Conservation (phyloP, 1,284 basidiomycete genomes). For the Cryptococcus neoformans region DNA sequence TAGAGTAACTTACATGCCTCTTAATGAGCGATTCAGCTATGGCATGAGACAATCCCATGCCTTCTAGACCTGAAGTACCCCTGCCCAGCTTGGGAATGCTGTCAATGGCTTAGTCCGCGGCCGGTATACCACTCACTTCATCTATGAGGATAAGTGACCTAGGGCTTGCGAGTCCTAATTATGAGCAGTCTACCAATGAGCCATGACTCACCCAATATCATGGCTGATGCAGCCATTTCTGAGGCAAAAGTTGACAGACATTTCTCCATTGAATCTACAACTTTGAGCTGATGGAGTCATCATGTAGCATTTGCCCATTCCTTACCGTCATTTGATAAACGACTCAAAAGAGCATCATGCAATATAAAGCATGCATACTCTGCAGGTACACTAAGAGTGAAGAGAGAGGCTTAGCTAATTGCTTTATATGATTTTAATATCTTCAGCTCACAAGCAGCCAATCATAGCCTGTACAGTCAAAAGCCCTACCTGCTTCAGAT, state of each 20-base stretch:
- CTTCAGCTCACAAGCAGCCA: conserved; percentile 63
- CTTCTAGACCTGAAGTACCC: conserved; percentile 81
- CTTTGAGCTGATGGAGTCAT: background rate
- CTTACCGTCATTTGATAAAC: conserved; percentile 77
- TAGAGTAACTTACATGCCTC: conserved; percentile 56
- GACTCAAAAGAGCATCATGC: conserved; percentile 76
- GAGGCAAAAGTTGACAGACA: conserved; percentile 87
- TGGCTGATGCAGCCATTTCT: conserved; percentile 84
- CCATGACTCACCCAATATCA: conserved; percentile 66
- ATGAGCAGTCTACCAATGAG: too few species aligned
- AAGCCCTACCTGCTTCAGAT: conserved; percentile 80
- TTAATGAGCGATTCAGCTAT: conserved; percentile 82
- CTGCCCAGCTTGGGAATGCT: conserved; percentile 50
- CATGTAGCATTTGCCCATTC: conserved; percentile 1
- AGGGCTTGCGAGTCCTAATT: conserved; percentile 66
- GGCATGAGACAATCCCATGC: conserved; percentile 85
- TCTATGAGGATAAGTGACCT: conserved; percentile 80
- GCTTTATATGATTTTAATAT: background rate
- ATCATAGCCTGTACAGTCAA: conserved; percentile 80
- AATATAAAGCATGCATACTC: conserved; percentile 82
- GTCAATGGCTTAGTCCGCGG: background rate
- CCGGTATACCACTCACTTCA: conserved; percentile 62
- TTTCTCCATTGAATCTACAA: conserved; percentile 61
- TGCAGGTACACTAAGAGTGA: conserved; percentile 62
- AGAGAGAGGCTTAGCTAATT: background rate